Evolutionary conservation across 2,329 filamentous ascomycete species (phyloP), one percentile per base, ranked within the genome.

Genomic region (Diaporthe longicolla): DNA sequence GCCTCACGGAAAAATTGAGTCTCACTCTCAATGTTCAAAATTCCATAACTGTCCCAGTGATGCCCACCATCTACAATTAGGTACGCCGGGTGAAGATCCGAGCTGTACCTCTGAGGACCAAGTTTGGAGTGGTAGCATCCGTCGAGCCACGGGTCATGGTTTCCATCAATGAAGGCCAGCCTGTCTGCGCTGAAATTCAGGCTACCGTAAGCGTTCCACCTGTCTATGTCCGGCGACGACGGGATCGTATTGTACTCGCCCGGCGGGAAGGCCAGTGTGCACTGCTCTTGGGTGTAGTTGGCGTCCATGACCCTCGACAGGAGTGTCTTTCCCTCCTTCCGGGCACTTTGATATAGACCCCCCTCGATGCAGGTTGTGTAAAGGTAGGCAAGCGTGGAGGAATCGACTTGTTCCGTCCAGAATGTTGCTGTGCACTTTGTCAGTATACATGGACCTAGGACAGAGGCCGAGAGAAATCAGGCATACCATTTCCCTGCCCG

Each of bases 271-370:
- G 87, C 86, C 87, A 87, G 87, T n/a, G 77, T 83, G 76, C 88
- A 89, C 87, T 87, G 89, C 78, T 89, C 85, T 76, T 88, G 87
- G 50, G 87, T 89, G 78, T 89, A 89, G 54, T 83, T 80, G 11
- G 82, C 82, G 63, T 87, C 82, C 6, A 89, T 76, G 0, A 86
- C 85, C 8, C 86, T 83, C 1, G 86, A 87, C 24, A 89, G 80
- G 3, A 89, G 80, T 1, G 83, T 83, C 0, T 86, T 87, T 0
- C 84, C 84, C 9, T 82, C 77, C 26, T 82, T 78, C 0, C 85
- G 83, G 0, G 87, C 87, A 15, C 83, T 83, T 79, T 89, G 87
- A 74, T 88, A 89, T 0, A 83, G 82, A 10, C 87, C 87, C 55
- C 84, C 82, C 76, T 89, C 87, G 63, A 80, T 82, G 75, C 87